phyloP scores from a whole-genome alignment of 345 rosid genomes.

The Corymbia maculata region DNA sequence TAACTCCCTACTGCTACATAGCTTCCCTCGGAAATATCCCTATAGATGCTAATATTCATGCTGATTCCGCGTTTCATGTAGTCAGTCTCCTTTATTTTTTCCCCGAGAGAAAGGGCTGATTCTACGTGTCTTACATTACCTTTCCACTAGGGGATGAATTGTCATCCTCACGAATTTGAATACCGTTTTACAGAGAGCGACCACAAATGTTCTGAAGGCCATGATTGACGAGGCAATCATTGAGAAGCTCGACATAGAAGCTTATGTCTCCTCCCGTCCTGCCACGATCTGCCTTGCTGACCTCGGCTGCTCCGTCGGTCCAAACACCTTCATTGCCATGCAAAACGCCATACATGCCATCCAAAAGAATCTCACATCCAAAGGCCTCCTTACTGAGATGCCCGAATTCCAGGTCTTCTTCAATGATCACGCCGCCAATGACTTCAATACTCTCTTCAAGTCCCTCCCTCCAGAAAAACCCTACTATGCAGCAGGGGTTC shows the following conservation, averaged over 20 bases:
- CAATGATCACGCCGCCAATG: constrained; percentile 36
- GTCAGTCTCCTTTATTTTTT: not conserved
- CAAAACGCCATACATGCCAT: not conserved
- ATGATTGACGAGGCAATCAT: not conserved
- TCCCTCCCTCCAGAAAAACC: not conserved
- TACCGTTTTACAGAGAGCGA: not conserved
- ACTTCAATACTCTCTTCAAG: constrained; percentile 15
- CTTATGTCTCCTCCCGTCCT: not conserved
- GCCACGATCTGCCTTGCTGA: not conserved
- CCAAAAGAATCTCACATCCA: not conserved
- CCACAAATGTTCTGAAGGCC: not conserved
- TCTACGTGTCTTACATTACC: not conserved
- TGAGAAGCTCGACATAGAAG: not conserved
- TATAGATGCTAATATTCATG: not conserved
- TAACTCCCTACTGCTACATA: not conserved
- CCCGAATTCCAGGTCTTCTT: constrained; percentile 26
- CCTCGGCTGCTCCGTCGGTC: not conserved
- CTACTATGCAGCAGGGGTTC: constrained; percentile 1
- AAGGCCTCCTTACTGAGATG: not conserved
- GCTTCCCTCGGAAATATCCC: not conserved
- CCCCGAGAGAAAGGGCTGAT: not conserved
- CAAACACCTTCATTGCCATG: not conserved
- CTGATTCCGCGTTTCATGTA: not conserved
- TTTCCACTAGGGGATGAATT: not conserved
- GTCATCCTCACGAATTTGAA: not conserved